Evolutionary conservation across 2,329 filamentous ascomycete genomes (phyloP).

Genomic region (Beauveria brongniartii): DNA sequence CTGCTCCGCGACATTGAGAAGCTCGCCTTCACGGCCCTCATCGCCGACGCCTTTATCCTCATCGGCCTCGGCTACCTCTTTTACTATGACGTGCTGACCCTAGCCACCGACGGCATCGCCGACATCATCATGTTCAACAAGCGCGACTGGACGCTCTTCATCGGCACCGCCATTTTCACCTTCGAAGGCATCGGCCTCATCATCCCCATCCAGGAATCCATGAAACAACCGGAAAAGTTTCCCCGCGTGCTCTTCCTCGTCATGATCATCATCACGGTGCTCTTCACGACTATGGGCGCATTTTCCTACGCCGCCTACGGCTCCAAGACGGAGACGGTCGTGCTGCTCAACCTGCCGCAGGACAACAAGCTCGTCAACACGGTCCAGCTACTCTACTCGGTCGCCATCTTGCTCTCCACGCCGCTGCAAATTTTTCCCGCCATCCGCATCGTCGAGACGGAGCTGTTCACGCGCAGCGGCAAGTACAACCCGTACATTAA

Average conservation of each 20-base stretch:
- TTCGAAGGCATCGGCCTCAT: constrained; percentile 97
- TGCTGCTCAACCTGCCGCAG: constrained; percentile 92
- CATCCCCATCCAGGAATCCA: constrained; percentile 96
- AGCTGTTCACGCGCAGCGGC: constrained; percentile 84
- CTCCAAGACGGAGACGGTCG: constrained; percentile 89
- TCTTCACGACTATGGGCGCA: constrained; percentile 87
- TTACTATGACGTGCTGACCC: constrained; percentile 86
- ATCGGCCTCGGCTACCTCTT: constrained; percentile 89
- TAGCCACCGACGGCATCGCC: constrained; percentile 65
- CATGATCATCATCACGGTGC: constrained; percentile 88
- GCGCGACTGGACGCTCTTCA: constrained; percentile 92
- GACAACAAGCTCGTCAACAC: constrained; percentile 92
- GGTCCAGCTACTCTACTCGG: constrained; percentile 94
- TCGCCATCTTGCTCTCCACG: constrained; percentile 92
- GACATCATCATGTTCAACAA: constrained; percentile 90
- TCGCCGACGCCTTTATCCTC: constrained; percentile 91
- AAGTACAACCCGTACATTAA: constrained; percentile 99
- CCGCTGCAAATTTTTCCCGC: constrained; percentile 96
- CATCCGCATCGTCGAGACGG: constrained; percentile 92
- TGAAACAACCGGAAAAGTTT: constrained; percentile 87
- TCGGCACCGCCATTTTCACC: constrained; percentile 97
- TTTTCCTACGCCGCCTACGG: constrained; percentile 95
- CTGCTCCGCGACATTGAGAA: constrained; percentile 95
- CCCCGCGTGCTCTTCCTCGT: constrained; percentile 79
- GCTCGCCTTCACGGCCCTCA: constrained; percentile 85